phyloP scores from a whole-genome alignment of 139 green algal species.

The Chlamydomonas incerta region DNA sequence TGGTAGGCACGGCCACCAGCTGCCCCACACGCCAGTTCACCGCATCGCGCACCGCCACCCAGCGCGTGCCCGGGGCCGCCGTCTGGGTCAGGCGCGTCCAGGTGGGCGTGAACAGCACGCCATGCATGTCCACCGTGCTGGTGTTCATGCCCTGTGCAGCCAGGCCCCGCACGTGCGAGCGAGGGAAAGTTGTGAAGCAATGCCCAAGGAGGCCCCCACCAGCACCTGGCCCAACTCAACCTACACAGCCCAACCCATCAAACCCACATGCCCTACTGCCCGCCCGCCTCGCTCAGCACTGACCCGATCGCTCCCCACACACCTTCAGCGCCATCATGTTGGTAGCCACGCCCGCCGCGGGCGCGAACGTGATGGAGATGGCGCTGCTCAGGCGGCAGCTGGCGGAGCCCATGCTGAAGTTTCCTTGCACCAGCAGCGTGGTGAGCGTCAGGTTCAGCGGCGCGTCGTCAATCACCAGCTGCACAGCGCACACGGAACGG shows the following conservation, averaged over 20 bases:
- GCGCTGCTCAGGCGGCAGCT: slow-evolving; percentile 12
- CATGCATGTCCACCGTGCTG: slow-evolving; percentile 61
- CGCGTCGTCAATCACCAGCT: slow-evolving; percentile 52
- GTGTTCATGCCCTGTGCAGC: neutral
- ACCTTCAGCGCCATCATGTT: neutral
- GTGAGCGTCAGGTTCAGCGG: slow-evolving; percentile 8
- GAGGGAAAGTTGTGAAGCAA: neutral
- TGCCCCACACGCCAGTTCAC: slow-evolving; percentile 58
- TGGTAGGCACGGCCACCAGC: slow-evolving; percentile 57
- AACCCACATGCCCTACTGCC: too few species aligned
- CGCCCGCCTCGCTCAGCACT: too few species aligned
- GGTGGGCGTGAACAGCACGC: slow-evolving; percentile 58
- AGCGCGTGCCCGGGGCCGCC: slow-evolving; percentile 4
- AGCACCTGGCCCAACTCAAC: too few species aligned
- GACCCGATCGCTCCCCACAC: too few species aligned
- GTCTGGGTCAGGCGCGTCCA: slow-evolving; percentile 61
- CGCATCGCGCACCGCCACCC: slow-evolving; percentile 39
- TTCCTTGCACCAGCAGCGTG: slow-evolving; percentile 11
- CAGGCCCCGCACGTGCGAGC: too few species aligned
- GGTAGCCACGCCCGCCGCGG: neutral
- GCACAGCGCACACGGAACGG: neutral
- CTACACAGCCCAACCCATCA: too few species aligned
- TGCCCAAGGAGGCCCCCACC: too few species aligned
- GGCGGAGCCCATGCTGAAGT: slow-evolving; percentile 1
- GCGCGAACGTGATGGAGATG: slow-evolving; percentile 35